phyloP scores from a whole-genome alignment of 805 yeast genomes.

The Saccharomycopsis oosterbeekiorum region DNA sequence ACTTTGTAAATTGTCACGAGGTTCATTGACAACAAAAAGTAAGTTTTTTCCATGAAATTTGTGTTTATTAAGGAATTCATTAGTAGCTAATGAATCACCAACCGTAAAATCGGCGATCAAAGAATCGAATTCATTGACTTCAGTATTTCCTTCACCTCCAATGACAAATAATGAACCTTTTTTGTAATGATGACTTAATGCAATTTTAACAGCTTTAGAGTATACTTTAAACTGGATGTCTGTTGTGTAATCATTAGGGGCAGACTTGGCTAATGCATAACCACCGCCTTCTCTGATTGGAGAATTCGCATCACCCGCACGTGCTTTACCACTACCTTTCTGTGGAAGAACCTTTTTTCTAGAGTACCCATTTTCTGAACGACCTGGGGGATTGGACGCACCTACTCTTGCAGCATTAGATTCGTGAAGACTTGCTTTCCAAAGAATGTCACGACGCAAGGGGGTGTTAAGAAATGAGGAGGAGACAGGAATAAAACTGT shows the following conservation, averaged over 20 bases:
- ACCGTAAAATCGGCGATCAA: slow-evolving; percentile 29
- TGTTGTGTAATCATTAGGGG: slow-evolving; percentile 84
- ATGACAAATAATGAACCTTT: slow-evolving; percentile 62
- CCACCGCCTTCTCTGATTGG: slow-evolving; percentile 89
- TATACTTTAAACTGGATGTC: slow-evolving; percentile 66
- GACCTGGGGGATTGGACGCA: slow-evolving; percentile 74
- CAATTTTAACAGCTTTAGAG: slow-evolving; percentile 66
- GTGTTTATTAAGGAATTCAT: slow-evolving; percentile 40
- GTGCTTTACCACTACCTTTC: slow-evolving; percentile 91
- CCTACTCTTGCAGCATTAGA: slow-evolving; percentile 86
- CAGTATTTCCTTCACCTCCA: slow-evolving; percentile 35
- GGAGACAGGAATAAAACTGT: slow-evolving; percentile 65
- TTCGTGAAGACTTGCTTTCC: slow-evolving; percentile 92
- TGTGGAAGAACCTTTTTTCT: slow-evolving; percentile 77
- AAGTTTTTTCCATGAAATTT: slow-evolving; percentile 42
- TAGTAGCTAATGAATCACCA: slow-evolving; percentile 35
- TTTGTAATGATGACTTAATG: slow-evolving; percentile 72
- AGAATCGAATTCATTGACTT: slow-evolving; percentile 24
- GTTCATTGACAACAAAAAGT: slow-evolving; percentile 53
- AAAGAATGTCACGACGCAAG: slow-evolving; percentile 79
- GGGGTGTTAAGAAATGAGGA: slow-evolving; percentile 61
- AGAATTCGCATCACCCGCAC: slow-evolving; percentile 93
- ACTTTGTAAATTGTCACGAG: slow-evolving; percentile 48
- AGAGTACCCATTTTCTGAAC: slow-evolving; percentile 79
- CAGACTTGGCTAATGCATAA: slow-evolving; percentile 78